Conservation (phyloP, 2,329 filamentous ascomycete species). For the Alternaria longipes region DNA sequence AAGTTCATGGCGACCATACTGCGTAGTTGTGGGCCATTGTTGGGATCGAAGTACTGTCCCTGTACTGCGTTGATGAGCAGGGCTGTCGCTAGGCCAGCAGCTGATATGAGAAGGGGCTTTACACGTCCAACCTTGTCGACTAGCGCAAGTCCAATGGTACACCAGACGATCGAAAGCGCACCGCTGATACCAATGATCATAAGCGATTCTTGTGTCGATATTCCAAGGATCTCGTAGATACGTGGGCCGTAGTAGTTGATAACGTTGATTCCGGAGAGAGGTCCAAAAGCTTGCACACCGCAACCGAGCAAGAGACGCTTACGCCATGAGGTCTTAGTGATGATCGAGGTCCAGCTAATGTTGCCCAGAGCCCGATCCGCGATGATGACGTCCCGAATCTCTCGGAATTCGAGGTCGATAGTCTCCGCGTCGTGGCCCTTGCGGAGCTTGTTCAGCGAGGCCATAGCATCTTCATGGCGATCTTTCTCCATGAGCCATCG, state of each 20-base stretch:
- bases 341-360: conserved; percentile 55
- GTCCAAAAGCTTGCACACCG: conserved; percentile 60
- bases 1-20: conserved; percentile 60
- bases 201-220: conserved; percentile 56
- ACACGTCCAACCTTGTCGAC: conserved; percentile 60
- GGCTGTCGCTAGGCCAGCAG: conserved; percentile 52
- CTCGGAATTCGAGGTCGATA: conserved; percentile 34
- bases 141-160: conserved; percentile 55
- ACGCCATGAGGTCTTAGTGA: conserved; percentile 57
- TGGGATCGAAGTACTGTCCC: conserved; percentile 46
- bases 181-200: conserved; percentile 63
- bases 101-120: conserved; percentile 58
- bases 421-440: conserved; percentile 28
- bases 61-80: conserved; percentile 52
- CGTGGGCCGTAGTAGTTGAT: conserved; percentile 50
- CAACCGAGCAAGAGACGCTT: conserved; percentile 59
- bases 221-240: conserved; percentile 57
- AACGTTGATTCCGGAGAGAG: conserved; percentile 59
- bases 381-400: conserved; percentile 34
- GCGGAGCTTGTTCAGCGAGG: conserved; percentile 30
- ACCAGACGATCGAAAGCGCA: conserved; percentile 60
- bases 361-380: conserved; percentile 42
- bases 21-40: conserved; percentile 47
- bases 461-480: conserved; percentile 58
- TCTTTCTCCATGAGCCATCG: conserved; percentile 67